Base-by-base conservation (phyloP, 805 yeast genomes). In the Starmerella powellii region DNA sequence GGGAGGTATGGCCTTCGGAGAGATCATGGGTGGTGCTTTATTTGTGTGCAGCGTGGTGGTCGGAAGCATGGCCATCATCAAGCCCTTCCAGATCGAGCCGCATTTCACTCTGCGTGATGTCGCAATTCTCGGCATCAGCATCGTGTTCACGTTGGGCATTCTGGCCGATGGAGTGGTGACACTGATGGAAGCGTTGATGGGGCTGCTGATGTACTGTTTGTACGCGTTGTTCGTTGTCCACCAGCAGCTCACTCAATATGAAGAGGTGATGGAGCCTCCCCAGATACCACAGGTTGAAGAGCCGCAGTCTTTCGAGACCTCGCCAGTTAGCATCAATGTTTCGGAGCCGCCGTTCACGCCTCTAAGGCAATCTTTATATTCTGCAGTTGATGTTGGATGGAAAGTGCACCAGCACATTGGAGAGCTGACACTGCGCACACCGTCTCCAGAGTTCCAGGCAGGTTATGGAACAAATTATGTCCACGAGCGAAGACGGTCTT, bases 21-120 rank as follows among this genome's bases (percentile, higher is more conserved):
- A 87, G 58, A 65, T 88, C n/a, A 62, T 86, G 26, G 97, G 98
- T 1, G 91, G 95, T 2, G 82, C 93, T 0, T 73, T 81, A 34
- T 86, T 91, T 55, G 74, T 87, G 15, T 69, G 81, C 2, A 75
- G 88, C 1, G 79, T 84, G 11, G 82, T 88, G 0, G 67, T 83
- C 19, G 97, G 97, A 0, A 59, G 75, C 0, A 80, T 88, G 73
- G 79, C 83, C 0, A 58, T 86, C 0, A 58, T 77, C 1, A 67
- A 71, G 29, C 87, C 94, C 0, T 76, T 78, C 47, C 61, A 70
- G 40, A 80, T 84, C 17, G 54, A 56, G 21, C 46, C 49, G 31
- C 27, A 30, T 18, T 30, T 33, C 8, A 82, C 85, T 54, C 31
- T 76, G 5, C 65, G 79, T 46, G 96, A 88, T 57, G 51, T 74